Evolutionary conservation across 148 eudicot species (phyloP).

Genomic region (Suaeda aralocaspica): DNA sequence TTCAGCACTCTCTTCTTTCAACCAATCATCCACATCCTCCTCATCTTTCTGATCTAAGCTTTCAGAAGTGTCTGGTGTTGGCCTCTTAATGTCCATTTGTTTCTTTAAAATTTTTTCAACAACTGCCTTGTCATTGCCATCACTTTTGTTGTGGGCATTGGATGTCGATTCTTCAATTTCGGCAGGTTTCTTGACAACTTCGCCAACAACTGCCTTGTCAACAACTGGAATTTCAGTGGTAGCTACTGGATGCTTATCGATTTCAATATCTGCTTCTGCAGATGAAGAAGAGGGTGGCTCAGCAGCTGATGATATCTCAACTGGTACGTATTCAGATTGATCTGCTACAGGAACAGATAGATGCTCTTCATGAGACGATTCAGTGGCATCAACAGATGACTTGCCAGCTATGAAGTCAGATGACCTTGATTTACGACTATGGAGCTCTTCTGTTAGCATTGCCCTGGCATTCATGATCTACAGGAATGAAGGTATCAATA

Average conservation of each 20-base stretch:
- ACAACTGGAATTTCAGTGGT: conserved; percentile 45
- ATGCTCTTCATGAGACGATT: conserved; percentile 35
- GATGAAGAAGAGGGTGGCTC: conserved; percentile 34
- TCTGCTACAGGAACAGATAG: conserved; percentile 39
- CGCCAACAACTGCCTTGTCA: conserved; percentile 62
- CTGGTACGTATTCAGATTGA: conserved; percentile 36
- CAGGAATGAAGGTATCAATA: conserved; percentile 18
- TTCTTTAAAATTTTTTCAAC: conserved; percentile 37
- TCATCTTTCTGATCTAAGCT: conserved; percentile 41
- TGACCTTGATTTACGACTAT: conserved; percentile 39
- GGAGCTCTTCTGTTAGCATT: conserved; percentile 51
- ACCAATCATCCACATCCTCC: conserved; percentile 89
- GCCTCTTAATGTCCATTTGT: conserved; percentile 25
- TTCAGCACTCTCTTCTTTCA: conserved; percentile 70
- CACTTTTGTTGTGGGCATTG: conserved; percentile 32
- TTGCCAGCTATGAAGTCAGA: conserved; percentile 25
- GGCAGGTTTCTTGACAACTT: conserved; percentile 27
- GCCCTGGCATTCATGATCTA: conserved; percentile 82
- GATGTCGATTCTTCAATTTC: conserved; percentile 24
- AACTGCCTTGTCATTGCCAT: conserved; percentile 49
- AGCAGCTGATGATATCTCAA: conserved; percentile 33
- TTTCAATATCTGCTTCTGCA: conserved; percentile 30
- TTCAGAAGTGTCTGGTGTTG: conserved; percentile 25
- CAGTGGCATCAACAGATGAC: conserved; percentile 24
- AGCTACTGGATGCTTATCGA: conserved; percentile 47